A percentile compares a stretch with the other conserved stretches of the same genome.
phyloP scores from a whole-genome alignment of 2,329 filamentous ascomycete genomes.

The Berkeleyomyces basicola region DNA sequence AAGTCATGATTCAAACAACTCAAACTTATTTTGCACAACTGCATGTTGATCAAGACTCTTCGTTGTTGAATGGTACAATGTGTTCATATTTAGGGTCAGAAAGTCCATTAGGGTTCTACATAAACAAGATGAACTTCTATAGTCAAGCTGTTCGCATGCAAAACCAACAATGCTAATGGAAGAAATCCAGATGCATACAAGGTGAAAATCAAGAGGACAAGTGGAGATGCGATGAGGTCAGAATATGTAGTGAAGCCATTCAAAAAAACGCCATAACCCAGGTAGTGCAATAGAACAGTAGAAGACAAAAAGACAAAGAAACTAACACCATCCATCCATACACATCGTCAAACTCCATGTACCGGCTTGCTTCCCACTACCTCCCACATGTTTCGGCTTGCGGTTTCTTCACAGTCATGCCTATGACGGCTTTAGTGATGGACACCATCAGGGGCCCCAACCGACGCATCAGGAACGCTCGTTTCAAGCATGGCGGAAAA shows the following conservation, averaged over 20 bases:
- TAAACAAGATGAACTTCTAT: too few species aligned
- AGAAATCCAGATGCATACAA: neutral
- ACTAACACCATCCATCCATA: slow-evolving; percentile 2
- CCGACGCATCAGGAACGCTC: too few species aligned
- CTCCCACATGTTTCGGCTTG: neutral
- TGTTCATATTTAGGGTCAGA: neutral
- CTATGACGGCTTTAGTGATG: too few species aligned
- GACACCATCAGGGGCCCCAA: too few species aligned
- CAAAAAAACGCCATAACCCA: slow-evolving; percentile 14
- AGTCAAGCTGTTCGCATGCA: neutral
- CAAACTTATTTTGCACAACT: neutral
- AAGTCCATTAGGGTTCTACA: too few species aligned
- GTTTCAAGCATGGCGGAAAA: too few species aligned
- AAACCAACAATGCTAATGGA: neutral
- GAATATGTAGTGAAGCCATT: slow-evolving; percentile 13
- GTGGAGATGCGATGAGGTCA: slow-evolving; percentile 9
- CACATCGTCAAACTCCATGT: neutral
- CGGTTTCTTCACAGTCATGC: neutral
- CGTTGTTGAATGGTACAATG: neutral
- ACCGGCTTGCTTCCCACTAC: neutral
- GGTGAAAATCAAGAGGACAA: slow-evolving; percentile 4
- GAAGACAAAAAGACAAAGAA: slow-evolving; percentile 12
- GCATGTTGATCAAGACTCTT: neutral
- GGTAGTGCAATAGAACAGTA: slow-evolving; percentile 13
- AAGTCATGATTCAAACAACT: neutral